Base-by-base conservation (phyloP, 2,329 filamentous ascomycete species). In the Macrophomina phaseolina region DNA sequence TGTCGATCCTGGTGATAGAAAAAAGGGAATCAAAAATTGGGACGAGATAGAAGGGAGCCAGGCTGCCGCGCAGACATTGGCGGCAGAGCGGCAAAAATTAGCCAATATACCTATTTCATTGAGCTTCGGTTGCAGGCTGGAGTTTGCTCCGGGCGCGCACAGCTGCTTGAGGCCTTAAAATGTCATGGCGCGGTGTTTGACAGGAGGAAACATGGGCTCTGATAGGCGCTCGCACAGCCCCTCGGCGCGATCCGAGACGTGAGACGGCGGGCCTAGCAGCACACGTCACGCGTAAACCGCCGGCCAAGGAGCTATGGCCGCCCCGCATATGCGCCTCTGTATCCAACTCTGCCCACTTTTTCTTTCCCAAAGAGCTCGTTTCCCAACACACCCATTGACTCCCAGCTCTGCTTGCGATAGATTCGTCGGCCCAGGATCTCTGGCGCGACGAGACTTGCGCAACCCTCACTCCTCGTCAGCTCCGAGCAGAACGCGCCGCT, bases 301-400 rank as follows among this genome's bases (percentile, higher is more conserved):
- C 28, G 64, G 52, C 53, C 64, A 16, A 61, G 64, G 55, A 66
- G 64, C 64, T 66, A 66, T 66, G 64, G 64, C 64, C 64, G 46
- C 53, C 64, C 55, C 53, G 51, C 60, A 63, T 12, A 42, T 42
- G 38, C 9, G 16, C 48, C 36, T 9, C 48, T 23, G 40, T 36
- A 48, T 53, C 62, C 63, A 58, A 56, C 63, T 65, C 36, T 64
- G 49, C 63, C 63, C 40, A 48, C 51, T 65, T 58, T 65, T 64
- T 58, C 53, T 34, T 40, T 2, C 45, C n/a, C 32, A 28, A 49
- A 49, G 45, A 49, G n/a, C 42, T n/a, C 58, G 23, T 55, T 23
- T 32, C 5, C 58, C 58, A 49, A 16, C 58, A 5, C 42, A 62
- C 58, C 30, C 58, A 62, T 62, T 62, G 58, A 62, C 32, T 16